Percentiles rank a stretch among this genome's conserved stretches.
phyloP scores from a whole-genome alignment of 2,329 filamentous ascomycete species.

The Ophiocordyceps robertsii region DNA sequence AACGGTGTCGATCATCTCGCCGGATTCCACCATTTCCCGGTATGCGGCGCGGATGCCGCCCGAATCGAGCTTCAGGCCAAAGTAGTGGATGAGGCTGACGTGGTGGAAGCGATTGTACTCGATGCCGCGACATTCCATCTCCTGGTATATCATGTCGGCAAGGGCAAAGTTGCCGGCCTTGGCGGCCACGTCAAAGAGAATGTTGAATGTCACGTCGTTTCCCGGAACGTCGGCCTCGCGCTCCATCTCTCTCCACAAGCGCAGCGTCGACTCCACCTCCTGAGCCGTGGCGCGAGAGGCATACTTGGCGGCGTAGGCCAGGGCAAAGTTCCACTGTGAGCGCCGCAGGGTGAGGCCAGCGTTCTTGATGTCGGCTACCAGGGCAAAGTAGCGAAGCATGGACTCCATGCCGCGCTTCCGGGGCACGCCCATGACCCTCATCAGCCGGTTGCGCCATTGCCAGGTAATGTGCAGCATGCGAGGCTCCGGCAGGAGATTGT shows the following conservation, averaged over 20 bases:
- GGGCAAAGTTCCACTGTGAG: slow-evolving; percentile 71
- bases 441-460: slow-evolving; percentile 44
- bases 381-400: slow-evolving; percentile 71
- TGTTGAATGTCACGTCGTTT: slow-evolving; percentile 78
- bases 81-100: slow-evolving; percentile 70
- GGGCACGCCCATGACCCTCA: slow-evolving; percentile 55
- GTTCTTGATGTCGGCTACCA: slow-evolving; percentile 71
- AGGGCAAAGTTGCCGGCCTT: slow-evolving; percentile 75
- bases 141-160: slow-evolving; percentile 71
- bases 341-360: slow-evolving; percentile 54
- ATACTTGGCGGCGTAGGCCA: slow-evolving; percentile 66
- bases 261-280: slow-evolving; percentile 48
- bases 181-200: slow-evolving; percentile 78
- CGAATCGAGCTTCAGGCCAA: slow-evolving; percentile 62
- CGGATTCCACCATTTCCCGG: slow-evolving; percentile 65
- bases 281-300: slow-evolving; percentile 45
- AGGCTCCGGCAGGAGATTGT: slow-evolving; percentile 35
- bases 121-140: slow-evolving; percentile 61
- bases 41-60: slow-evolving; percentile 66
- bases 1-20: slow-evolving; percentile 78
- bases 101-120: slow-evolving; percentile 67
- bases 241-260: slow-evolving; percentile 87
- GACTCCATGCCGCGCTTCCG: slow-evolving; percentile 40
- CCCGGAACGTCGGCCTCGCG: slow-evolving; percentile 47
- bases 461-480: slow-evolving; percentile 36